Evolutionary conservation across 257 asterid species (phyloP).

Genomic region (Lantana camara): DNA sequence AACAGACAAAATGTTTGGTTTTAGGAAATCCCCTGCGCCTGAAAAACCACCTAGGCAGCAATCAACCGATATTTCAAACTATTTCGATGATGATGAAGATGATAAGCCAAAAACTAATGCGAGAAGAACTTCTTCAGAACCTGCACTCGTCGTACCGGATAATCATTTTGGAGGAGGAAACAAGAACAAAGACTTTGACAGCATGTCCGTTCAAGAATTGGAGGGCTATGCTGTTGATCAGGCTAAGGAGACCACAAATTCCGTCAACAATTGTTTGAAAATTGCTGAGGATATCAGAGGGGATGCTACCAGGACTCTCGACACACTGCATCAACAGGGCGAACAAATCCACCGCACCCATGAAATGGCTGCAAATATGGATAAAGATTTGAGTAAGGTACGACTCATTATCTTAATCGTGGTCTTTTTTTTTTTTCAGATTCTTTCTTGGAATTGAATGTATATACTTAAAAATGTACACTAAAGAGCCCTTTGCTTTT

Average conservation of each 20-base stretch:
- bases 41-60: constrained; percentile 35
- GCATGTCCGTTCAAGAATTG: constrained; percentile 85
- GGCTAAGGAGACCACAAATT: constrained; percentile 74
- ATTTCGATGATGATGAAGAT: constrained; percentile 39
- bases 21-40: constrained; percentile 54
- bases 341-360: constrained; percentile 95
- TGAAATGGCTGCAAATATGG: constrained; percentile 89
- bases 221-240: constrained; percentile 72
- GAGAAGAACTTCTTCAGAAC: constrained; percentile 79
- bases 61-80: constrained; percentile 37
- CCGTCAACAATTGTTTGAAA: constrained; percentile 71
- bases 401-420: too few relatives aligned
- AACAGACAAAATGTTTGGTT: constrained; percentile 67
- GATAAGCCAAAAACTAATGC: constrained; percentile 33
- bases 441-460: not conserved
- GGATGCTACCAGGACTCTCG: constrained; percentile 73
- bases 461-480: too few relatives aligned
- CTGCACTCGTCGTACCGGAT: constrained; percentile 43
- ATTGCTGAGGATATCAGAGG: constrained; percentile 83
- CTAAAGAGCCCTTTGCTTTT: too few relatives aligned
- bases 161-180: constrained; percentile 46
- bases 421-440: not conserved
- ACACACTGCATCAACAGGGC: constrained; percentile 81
- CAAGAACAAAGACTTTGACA: constrained; percentile 48
- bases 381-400: constrained; percentile 78